Evolutionary conservation across 108 stramenopile species (phyloP).

Genomic region (Skeletonema marinoi): DNA sequence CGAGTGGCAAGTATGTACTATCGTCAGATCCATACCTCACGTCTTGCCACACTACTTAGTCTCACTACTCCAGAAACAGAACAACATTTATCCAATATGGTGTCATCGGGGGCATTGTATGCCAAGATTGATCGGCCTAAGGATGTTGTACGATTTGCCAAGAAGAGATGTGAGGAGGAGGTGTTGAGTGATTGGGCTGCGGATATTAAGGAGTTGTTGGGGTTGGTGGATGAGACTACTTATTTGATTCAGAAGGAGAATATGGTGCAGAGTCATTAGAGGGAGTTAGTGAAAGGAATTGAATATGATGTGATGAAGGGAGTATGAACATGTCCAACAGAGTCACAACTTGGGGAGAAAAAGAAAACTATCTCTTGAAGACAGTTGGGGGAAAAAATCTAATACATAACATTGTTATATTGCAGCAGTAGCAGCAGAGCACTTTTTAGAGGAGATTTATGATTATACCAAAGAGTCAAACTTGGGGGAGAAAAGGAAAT

Average conservation of each 20-base stretch:
- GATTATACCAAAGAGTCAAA: background rate
- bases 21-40: constrained; percentile 80
- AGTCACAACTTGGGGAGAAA: background rate
- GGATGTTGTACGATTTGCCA: constrained; percentile 88
- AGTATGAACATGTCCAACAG: background rate
- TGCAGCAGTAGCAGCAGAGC: too few relatives aligned
- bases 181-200: constrained; percentile 93
- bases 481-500: background rate
- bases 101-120: constrained; percentile 78
- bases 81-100: constrained; percentile 86
- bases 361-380: background rate
- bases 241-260: constrained; percentile 98
- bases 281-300: background rate
- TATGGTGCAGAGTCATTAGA: constrained; percentile 65
- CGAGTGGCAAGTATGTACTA: constrained; percentile 90
- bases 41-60: constrained; percentile 90
- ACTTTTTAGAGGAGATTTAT: too few relatives aligned
- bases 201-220: constrained; percentile 91
- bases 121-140: constrained; percentile 96
- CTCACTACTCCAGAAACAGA: constrained; percentile 77
- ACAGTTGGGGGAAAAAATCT: background rate
- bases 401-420: too few relatives aligned
- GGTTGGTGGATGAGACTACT: constrained; percentile 93
- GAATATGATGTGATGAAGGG: background rate
- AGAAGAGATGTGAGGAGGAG: constrained; percentile 73